phyloP scores from a whole-genome alignment of 768 basidiomycete species.

The Boletus bicolor region DNA sequence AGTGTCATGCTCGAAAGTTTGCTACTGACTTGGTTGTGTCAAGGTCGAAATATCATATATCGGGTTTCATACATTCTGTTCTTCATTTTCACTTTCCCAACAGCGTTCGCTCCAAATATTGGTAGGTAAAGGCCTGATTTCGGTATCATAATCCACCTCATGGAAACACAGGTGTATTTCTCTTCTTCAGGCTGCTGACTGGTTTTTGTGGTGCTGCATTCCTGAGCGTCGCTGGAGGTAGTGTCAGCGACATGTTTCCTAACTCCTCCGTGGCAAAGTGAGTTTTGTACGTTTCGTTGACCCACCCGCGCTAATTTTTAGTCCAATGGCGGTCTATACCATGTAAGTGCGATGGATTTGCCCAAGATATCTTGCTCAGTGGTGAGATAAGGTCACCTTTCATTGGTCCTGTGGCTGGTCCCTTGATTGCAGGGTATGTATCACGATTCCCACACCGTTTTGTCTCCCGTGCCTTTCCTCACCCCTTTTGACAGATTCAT shows the following conservation, averaged over 20 bases:
- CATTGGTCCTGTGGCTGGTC: conserved; percentile 53
- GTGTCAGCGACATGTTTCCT: conserved; percentile 54
- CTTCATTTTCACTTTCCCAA: conserved; percentile 64
- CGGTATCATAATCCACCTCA: neutral
- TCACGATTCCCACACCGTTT: neutral
- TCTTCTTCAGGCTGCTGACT: conserved; percentile 58
- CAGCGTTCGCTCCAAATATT: conserved; percentile 69
- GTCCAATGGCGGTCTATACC: conserved; percentile 57
- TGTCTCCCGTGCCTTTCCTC: neutral
- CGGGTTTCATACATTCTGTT: conserved; percentile 56
- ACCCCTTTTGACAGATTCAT: conserved; percentile 49
- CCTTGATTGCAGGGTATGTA: conserved; percentile 56
- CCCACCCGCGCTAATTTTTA: conserved; percentile 20
- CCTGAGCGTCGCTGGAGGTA: conserved; percentile 60
- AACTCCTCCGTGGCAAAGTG: conserved; percentile 59
- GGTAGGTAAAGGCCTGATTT: conserved; percentile 31
- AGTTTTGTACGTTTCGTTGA: conserved; percentile 19
- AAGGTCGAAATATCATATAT: conserved; percentile 66
- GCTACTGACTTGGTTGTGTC: neutral
- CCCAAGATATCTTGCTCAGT: neutral
- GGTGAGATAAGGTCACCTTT: conserved; percentile 43
- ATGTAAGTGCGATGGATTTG: conserved; percentile 24
- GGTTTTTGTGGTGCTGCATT: conserved; percentile 58
- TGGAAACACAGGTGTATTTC: conserved; percentile 45
- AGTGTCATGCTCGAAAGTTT: neutral